Base-by-base conservation (phyloP, 1,139 yeast species). In the Spencermartinsiella ligniputridi region DNA sequence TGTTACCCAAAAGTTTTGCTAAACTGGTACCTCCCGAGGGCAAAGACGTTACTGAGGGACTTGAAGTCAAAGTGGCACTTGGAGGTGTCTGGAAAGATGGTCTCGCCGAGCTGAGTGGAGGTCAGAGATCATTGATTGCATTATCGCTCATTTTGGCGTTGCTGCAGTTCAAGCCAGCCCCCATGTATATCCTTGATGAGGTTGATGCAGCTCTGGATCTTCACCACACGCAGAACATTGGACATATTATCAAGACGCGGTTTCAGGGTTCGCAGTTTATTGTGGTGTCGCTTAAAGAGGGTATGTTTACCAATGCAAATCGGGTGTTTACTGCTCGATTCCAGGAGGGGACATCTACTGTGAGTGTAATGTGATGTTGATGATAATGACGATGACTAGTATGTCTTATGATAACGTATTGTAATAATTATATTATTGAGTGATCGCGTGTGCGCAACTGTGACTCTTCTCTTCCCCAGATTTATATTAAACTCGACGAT, bases 191-290 rank as follows among this genome's bases (percentile, higher is more conserved):
- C 56, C 71, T 92, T 48, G 98, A 92, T 67, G 98, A 92, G 67
- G 97, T 92, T 32, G 98, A 92, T 67, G 98, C 99, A 1, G 99
- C 99, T 1, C 75, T 94, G 52, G 99, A 94, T 71, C 75, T 90
- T 52, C 87, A 95, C 44, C 99, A 94, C 63, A 94, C 99, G 1
- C 97, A 94, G 64, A 92, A 92, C 59, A 92, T 94, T 58, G 99
- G 99, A 3, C 96, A 89, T 61, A 72, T 94, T 61, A 92, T 94
- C 64, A 92, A 90, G 67, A 90, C 97, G 0, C 72, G 96, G 55
- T 94, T 94, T 67, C 84, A 86, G 62, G 97, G 96, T 0, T 84
- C 97, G 2, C 99, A 94, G 62, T 94, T 94, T 60, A 90, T 94
- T 53, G 95, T 94, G 45, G 98, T 94, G 16, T 86, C 96, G 22